Percentiles rank a stretch among this genome's conserved stretches.
phyloP scores from a whole-genome alignment of 148 eudicot species.

The Euryodendron excelsum region DNA sequence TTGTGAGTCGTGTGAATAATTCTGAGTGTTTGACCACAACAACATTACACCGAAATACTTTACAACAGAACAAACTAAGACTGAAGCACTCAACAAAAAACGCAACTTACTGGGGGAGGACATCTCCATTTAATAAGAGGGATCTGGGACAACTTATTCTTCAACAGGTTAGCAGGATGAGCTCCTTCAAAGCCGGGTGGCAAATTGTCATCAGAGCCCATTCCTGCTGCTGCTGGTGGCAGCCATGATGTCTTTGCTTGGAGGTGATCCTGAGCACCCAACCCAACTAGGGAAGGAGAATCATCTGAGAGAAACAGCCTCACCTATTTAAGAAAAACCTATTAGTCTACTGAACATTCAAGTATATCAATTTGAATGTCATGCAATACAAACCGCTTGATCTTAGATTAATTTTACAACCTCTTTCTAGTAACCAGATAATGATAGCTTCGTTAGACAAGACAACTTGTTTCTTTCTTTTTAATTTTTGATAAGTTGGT shows the following conservation, averaged over 20 bases:
- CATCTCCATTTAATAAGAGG: conserved; percentile 59
- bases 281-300: conserved; percentile 67
- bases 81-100: conserved; percentile 2
- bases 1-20: neutral
- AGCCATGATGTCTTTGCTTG: conserved; percentile 52
- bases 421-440: neutral
- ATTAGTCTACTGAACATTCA: conserved; percentile 3
- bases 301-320: conserved; percentile 77
- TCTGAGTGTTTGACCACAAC: neutral
- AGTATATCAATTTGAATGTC: neutral
- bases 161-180: conserved; percentile 49
- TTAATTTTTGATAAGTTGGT: too few species aligned
- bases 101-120: conserved; percentile 64
- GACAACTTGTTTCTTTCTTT: too few species aligned
- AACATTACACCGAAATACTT: neutral
- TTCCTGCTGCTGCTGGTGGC: conserved; percentile 31
- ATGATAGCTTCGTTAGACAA: neutral
- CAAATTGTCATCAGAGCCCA: conserved; percentile 50
- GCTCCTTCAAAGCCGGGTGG: conserved; percentile 86
- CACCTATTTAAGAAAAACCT: conserved; percentile 41
- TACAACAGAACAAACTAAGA: neutral
- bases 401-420: neutral
- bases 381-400: neutral
- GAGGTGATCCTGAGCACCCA: conserved; percentile 66
- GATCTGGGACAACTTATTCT: conserved; percentile 54